Evolutionary conservation across 2,329 filamentous ascomycete genomes (phyloP), one percentile per base, ranked within the genome.

Genomic region (Hypoxylon sp.): DNA sequence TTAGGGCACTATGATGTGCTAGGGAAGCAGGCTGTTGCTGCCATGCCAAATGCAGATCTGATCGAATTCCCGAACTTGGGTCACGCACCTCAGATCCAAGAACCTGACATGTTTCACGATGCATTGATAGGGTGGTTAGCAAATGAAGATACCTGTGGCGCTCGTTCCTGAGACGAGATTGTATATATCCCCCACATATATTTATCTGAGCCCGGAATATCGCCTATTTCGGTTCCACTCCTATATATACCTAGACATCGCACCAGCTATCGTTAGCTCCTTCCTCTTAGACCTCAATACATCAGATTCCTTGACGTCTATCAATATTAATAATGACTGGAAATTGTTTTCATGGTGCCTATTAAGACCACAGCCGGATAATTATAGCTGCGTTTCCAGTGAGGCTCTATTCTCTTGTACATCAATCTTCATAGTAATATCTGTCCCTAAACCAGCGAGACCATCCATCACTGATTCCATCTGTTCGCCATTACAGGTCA

Each of bases 51-150:
- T 37, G 78, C 77, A 32, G 78, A 80, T 7, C 73, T 86, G 54
- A 72, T 85, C 37, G 80, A 81, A 48, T 86, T 86, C 66, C 74
- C 79, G 0, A 78, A 81, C 25, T 69, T 85, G 37, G 85, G 85
- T 1, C 85, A 87, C 63, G 80, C 84, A 34, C 84, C 85, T 12
- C 85, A 86, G 69, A 82, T 87, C 56, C 84, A 85, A 63, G 80
- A 81, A 25, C 83, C 84, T 0, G 78, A 78, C 2, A 73, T 69
- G 34, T 86, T 85, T 65, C 81, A 86, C 70, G 64, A 74, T n/a
- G 79, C 79, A 4, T 62, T 86, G 62, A 70, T 85, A 2, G 74
- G 70, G 6, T 87, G 84, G 82, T 69, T 86, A 63, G 59, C 37
- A n/a, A 63, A 47, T 11, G 9, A 66, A 55, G 50, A 50, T 21